Evolutionary conservation across 140 eudicot genomes (phyloP).

Genomic region (Ambrosia hybrid): DNA sequence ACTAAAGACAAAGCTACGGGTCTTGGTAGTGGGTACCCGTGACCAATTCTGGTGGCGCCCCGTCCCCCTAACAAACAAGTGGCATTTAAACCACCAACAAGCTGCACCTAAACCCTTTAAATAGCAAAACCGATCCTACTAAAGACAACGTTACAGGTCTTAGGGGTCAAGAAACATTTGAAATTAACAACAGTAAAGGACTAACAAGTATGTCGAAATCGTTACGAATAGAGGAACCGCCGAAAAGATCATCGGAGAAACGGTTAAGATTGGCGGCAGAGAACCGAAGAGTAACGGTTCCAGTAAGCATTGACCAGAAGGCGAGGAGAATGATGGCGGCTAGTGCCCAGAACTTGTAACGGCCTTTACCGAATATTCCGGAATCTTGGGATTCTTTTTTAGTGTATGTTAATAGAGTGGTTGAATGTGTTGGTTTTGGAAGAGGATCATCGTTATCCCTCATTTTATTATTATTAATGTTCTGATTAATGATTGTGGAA

Average conservation of each 20-base stretch:
- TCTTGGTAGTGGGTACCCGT: no score
- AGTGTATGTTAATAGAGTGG: constrained; percentile 30
- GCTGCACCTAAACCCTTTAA: no score
- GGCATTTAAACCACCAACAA: no score
- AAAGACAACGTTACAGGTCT: no score
- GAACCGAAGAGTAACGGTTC: constrained; percentile 83
- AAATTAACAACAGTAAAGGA: neutral
- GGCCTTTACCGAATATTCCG: constrained; percentile 42
- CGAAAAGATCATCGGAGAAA: constrained; percentile 45
- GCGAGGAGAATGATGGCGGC: constrained; percentile 80
- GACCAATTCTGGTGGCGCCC: no score
- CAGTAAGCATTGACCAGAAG: constrained; percentile 89
- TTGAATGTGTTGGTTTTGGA: no score
- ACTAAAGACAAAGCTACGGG: no score
- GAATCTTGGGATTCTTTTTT: constrained; percentile 52
- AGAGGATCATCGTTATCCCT: constrained; percentile 56
- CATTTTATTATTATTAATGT: constrained; percentile 18
- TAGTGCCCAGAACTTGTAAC: constrained; percentile 79
- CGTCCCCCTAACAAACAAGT: no score
- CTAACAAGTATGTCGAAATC: constrained; percentile 73
- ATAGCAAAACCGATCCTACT: no score
- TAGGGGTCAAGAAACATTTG: no score
- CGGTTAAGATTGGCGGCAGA: constrained; percentile 74
- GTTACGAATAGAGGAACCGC: constrained; percentile 38
- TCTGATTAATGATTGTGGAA: no score